Evolutionary conservation across 2,329 filamentous ascomycete genomes (phyloP).

Genomic region (Ilyonectria destructans): DNA sequence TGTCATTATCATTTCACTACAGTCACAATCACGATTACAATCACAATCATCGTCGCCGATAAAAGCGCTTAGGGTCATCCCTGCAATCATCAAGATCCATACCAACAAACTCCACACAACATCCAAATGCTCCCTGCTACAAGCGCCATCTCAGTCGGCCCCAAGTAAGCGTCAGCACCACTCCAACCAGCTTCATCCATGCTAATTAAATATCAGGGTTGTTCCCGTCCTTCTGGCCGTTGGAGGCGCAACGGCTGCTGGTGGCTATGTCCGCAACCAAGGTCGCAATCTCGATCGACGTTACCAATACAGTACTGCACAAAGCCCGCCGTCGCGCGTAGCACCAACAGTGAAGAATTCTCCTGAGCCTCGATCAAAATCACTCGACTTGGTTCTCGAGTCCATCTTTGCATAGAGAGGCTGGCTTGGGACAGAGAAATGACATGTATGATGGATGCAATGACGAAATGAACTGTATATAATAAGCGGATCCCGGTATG

Average conservation of each 20-base stretch:
- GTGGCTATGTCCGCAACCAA: slow-evolving; percentile 33
- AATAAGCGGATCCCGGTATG: neutral
- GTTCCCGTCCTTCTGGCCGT: slow-evolving; percentile 43
- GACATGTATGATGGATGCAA: slow-evolving; percentile 24
- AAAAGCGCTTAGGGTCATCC: neutral
- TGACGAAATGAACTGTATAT: slow-evolving; percentile 11
- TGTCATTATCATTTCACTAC: slow-evolving; percentile 9
- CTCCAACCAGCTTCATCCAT: fast-evolving
- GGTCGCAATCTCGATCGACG: slow-evolving; percentile 14
- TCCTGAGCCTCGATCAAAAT: slow-evolving; percentile 34
- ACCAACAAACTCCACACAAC: slow-evolving; percentile 6
- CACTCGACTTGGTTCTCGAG: slow-evolving; percentile 41
- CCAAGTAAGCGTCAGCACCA: slow-evolving; percentile 33
- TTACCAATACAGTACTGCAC: slow-evolving; percentile 28
- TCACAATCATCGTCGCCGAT: slow-evolving; percentile 4
- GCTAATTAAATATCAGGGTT: slow-evolving; percentile 34
- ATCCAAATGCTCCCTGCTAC: slow-evolving; percentile 42
- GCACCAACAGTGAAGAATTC: slow-evolving; percentile 13
- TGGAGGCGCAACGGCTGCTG: slow-evolving; percentile 42
- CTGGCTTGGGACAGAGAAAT: slow-evolving; percentile 7
- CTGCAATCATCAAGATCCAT: slow-evolving; percentile 1
- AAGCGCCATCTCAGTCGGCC: slow-evolving; percentile 25
- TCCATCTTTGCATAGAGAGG: slow-evolving; percentile 42
- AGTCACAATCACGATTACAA: neutral
- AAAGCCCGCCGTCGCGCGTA: slow-evolving; percentile 20